phyloP scores from a whole-genome alignment of 1,139 yeast genomes.

The Yamadazyma atlantica region DNA sequence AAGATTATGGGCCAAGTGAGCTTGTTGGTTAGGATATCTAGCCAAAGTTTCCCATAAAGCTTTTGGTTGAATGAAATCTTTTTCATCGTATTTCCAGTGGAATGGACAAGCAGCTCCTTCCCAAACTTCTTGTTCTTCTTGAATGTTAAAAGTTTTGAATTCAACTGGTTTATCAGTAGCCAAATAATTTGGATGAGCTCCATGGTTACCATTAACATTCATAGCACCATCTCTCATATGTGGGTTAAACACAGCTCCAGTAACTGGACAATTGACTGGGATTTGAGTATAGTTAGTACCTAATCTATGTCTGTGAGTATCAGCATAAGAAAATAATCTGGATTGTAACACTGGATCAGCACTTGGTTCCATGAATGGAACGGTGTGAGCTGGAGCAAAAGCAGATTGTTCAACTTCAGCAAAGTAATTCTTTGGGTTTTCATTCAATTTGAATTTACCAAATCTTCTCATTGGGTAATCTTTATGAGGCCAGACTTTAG shows the following conservation, averaged over 20 bases:
- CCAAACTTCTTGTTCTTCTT: slow-evolving; percentile 81
- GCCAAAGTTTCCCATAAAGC: slow-evolving; percentile 74
- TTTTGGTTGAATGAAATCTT: slow-evolving; percentile 69
- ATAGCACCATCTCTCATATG: slow-evolving; percentile 85
- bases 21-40: slow-evolving; percentile 75
- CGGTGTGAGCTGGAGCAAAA: slow-evolving; percentile 79
- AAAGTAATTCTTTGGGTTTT: slow-evolving; percentile 75
- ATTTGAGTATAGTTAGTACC: slow-evolving; percentile 72
- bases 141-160: slow-evolving; percentile 42
- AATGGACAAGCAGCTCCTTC: slow-evolving; percentile 82
- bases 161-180: slow-evolving; percentile 58
- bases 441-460: slow-evolving; percentile 68
- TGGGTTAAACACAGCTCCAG: slow-evolving; percentile 53
- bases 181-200: slow-evolving; percentile 77
- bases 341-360: slow-evolving; percentile 89
- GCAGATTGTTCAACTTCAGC: slow-evolving; percentile 85
- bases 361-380: slow-evolving; percentile 81
- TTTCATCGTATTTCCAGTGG: slow-evolving; percentile 79
- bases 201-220: slow-evolving; percentile 84
- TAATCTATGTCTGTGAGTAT: slow-evolving; percentile 68
- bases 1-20: slow-evolving; percentile 78
- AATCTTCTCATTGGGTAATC: slow-evolving; percentile 75
- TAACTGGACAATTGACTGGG: slow-evolving; percentile 68
- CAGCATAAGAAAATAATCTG: slow-evolving; percentile 81
- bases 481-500: slow-evolving; percentile 79